These are phyloP conservation scores for Melampsora americana DNA, from an alignment of 1,284 basidiomycete genomes.

Conservation along the genomic window DNA sequence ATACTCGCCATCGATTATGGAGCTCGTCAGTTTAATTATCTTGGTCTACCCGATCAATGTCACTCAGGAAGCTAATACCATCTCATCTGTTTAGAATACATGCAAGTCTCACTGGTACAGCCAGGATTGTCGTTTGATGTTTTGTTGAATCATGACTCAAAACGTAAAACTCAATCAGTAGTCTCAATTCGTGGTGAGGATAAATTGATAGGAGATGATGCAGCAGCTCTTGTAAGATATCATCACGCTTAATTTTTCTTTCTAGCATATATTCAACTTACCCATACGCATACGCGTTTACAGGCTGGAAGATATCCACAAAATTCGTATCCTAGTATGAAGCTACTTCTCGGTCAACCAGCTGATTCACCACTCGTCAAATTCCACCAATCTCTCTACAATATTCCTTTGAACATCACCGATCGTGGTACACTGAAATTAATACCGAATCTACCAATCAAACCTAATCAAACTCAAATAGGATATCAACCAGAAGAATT, in stretches of 20 bases:
- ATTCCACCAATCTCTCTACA: slow-evolving; percentile 63
- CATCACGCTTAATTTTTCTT: slow-evolving; percentile 51
- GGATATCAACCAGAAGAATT: slow-evolving; percentile 74
- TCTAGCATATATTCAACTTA: not conserved
- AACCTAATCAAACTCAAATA: slow-evolving; percentile 18
- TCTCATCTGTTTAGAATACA: slow-evolving; percentile 61
- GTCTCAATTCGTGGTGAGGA: slow-evolving; percentile 75
- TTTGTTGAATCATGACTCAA: slow-evolving; percentile 90
- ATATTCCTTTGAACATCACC: slow-evolving; percentile 60
- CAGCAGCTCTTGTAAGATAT: slow-evolving; percentile 47
- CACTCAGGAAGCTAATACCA: not conserved
- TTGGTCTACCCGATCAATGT: not conserved
- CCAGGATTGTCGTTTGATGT: slow-evolving; percentile 95
- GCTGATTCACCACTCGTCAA: slow-evolving; percentile 61
- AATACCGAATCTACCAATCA: slow-evolving; percentile 20
- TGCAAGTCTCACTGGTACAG: slow-evolving; percentile 93
- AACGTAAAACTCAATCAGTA: slow-evolving; percentile 85
- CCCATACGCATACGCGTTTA: not conserved
- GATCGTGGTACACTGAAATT: slow-evolving; percentile 29
- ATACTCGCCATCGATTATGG: slow-evolving; percentile 94
- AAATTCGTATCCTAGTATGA: slow-evolving; percentile 81
- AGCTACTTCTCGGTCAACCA: slow-evolving; percentile 76
- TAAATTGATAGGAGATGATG: slow-evolving; percentile 46
- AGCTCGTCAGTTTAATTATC: slow-evolving; percentile 58
- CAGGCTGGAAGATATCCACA: slow-evolving; percentile 81